Evolutionary conservation across 495 filamentous ascomycete genomes (phyloP).

Genomic region (Alectoria sarmentosa): DNA sequence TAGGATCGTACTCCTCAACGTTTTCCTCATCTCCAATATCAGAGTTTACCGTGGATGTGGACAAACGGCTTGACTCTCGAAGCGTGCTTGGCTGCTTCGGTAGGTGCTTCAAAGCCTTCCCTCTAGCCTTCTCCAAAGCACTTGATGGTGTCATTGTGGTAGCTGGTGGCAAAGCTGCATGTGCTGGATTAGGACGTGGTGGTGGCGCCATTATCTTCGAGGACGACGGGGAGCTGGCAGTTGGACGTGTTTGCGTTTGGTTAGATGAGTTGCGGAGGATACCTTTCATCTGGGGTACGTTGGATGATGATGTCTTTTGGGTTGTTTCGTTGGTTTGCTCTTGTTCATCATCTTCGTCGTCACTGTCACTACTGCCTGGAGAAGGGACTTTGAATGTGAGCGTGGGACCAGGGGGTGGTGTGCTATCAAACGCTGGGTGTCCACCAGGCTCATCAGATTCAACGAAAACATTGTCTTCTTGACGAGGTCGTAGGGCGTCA

Average conservation of each 20-base stretch:
- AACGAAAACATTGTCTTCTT: constrained; percentile 13
- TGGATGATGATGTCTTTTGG: not conserved
- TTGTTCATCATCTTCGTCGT: not conserved
- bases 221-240: not conserved
- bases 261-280: not conserved
- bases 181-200: constrained; percentile 18
- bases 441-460: not conserved
- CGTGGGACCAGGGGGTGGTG: not conserved
- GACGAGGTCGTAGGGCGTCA: not conserved
- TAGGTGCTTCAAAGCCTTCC: constrained; percentile 38
- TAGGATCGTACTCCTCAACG: not conserved
- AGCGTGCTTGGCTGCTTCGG: constrained; percentile 44
- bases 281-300: not conserved
- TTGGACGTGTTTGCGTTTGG: not conserved
- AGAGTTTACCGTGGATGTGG: constrained; percentile 25
- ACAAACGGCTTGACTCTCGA: constrained; percentile 35
- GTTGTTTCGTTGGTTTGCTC: not conserved
- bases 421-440: not conserved
- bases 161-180: constrained; percentile 20
- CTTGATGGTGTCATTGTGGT: constrained; percentile 25
- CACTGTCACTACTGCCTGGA: constrained; percentile 6
- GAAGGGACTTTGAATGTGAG: constrained; percentile 19
- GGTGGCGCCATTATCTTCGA: constrained; percentile 7
- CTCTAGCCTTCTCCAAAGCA: constrained; percentile 33
- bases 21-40: constrained; percentile 6